Evolutionary conservation across 345 rosid genomes (phyloP), one percentile per base, ranked within the genome.

Genomic region (Linum usitatissimum): DNA sequence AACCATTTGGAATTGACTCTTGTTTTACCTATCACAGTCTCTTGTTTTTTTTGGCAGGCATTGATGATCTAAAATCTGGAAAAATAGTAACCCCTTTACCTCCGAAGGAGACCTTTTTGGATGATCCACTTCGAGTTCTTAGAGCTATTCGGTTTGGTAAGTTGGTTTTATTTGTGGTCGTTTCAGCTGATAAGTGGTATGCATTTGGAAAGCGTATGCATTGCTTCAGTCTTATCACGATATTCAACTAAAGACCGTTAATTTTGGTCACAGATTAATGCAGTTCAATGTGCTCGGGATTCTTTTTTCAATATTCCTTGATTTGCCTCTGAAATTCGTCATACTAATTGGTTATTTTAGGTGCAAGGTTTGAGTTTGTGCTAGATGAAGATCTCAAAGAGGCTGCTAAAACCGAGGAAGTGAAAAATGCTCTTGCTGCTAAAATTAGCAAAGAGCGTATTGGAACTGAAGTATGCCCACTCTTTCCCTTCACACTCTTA

Each of bases 81-180:
- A 83, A 71, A 70, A 84, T 92, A 68, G 97, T 83, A 53, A 92
- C 98, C 60, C 98, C 98, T 65, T 71, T 89, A 67, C 81, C 85
- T 70, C 86, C 98, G 64, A 87, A 79, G 74, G 85, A 81, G 66
- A 92, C 98, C 0, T 92, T 92, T 77, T 71, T 89, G 78, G 98
- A 92, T 81, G 98, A 92, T 74, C 98, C 97, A 15, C 78, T 92
- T 68, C 83, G 97, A 45, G 94, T 92, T 71, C 97, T 92, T 66
- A 82, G 98, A 70, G 97, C 98, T 71, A 82, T 92, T 77, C 98
- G 98, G 53, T 92, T 92, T 79, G 97, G 98, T 91, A 81, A 49
- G 63, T 67, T 45, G 62, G 55, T 61, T 64, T 21, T 18, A 40
- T 65, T 48, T 49, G 60, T 6, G 55, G 3, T 19, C 19, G 23